phyloP scores from a whole-genome alignment of 2,329 filamentous ascomycete genomes.

The Mycosphaerella sp. region DNA sequence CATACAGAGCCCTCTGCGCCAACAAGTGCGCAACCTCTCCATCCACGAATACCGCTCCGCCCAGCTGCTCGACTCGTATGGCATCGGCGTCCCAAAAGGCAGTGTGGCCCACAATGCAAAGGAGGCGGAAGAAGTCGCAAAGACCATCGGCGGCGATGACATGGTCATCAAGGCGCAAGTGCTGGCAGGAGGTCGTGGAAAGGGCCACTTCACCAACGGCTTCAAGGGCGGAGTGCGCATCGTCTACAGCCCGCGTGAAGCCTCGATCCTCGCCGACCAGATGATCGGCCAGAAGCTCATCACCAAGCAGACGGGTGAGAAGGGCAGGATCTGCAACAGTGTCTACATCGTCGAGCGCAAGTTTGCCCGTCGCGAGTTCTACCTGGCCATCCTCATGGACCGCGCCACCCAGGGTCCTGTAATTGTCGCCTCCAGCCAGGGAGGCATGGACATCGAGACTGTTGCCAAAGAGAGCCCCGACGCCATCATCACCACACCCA shows the following conservation, averaged over 20 bases:
- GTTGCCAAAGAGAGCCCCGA: conserved; percentile 97
- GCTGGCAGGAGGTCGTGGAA: conserved; percentile 93
- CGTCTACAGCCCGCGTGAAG: conserved; percentile 93
- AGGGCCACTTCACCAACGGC: conserved; percentile 96
- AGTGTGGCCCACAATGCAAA: conserved; percentile 72
- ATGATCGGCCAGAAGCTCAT: conserved; percentile 99
- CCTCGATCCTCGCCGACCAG: conserved; percentile 95
- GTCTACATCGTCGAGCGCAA: conserved; percentile 99
- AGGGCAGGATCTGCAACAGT: conserved; percentile 87
- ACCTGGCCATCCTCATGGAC: conserved; percentile 98
- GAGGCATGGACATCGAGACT: conserved; percentile 98
- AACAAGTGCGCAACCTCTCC: conserved; percentile 83
- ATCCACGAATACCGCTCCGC: conserved; percentile 99
- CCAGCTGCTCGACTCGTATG: conserved; percentile 84
- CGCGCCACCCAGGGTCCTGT: conserved; percentile 83
- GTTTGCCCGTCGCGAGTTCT: conserved; percentile 98
- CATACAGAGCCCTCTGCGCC: conserved; percentile 48
- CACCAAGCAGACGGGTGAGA: conserved; percentile 97
- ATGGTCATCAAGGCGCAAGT: conserved; percentile 99
- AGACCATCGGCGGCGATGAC: conserved; percentile 83
- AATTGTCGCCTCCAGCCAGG: conserved; percentile 96
- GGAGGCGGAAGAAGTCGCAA: conserved; percentile 88
- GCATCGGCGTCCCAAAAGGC: conserved; percentile 86
- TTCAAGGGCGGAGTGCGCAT: conserved; percentile 98
- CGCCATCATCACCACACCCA: conserved; percentile 86